Conservation (phyloP, 192 early-diverging fungal genomes). For the Allomyces macrogynus region DNA sequence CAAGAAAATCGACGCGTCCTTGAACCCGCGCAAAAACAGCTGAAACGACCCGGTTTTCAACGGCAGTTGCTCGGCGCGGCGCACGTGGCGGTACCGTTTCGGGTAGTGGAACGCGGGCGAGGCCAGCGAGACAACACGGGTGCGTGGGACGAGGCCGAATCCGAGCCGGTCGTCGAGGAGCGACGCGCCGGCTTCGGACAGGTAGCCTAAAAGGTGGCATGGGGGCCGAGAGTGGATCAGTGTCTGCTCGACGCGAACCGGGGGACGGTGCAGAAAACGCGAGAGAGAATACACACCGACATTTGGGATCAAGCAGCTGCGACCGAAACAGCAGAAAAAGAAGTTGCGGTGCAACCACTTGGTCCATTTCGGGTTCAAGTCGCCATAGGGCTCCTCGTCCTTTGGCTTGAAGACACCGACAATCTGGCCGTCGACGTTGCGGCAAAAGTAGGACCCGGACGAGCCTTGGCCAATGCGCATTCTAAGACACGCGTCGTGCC, state of each 20-base stretch:
- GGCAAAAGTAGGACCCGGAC: constrained; percentile 80
- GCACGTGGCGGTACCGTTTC: constrained; percentile 20
- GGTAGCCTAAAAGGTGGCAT: constrained; percentile 57
- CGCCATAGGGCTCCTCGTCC: constrained; percentile 49
- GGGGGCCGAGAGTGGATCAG: too few relatives aligned
- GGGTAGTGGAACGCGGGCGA: constrained; percentile 63
- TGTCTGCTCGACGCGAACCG: too few relatives aligned
- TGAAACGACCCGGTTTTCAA: constrained; percentile 70
- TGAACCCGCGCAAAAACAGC: constrained; percentile 55
- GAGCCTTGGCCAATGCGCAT: constrained; percentile 49
- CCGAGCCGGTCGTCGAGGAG: constrained; percentile 52
- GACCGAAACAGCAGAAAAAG: constrained; percentile 75
- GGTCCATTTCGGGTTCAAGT: constrained; percentile 64
- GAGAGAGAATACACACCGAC: constrained; percentile 5
- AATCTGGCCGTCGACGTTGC: constrained; percentile 45
- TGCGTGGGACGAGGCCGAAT: constrained; percentile 62
- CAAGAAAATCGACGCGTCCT: constrained; percentile 69
- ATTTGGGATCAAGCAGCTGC: constrained; percentile 71
- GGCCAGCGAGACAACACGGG: constrained; percentile 51
- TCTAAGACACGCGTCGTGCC: neutral
- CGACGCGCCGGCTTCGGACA: constrained; percentile 74
- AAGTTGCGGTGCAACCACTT: constrained; percentile 80
- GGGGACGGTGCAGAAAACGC: too few relatives aligned
- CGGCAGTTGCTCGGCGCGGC: constrained; percentile 30
- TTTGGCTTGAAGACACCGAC: constrained; percentile 81